A percentile compares a stretch with the other conserved stretches of the same genome.
phyloP scores from a whole-genome alignment of 202 grass and related monocot genomes.

The Setaria italica region DNA sequence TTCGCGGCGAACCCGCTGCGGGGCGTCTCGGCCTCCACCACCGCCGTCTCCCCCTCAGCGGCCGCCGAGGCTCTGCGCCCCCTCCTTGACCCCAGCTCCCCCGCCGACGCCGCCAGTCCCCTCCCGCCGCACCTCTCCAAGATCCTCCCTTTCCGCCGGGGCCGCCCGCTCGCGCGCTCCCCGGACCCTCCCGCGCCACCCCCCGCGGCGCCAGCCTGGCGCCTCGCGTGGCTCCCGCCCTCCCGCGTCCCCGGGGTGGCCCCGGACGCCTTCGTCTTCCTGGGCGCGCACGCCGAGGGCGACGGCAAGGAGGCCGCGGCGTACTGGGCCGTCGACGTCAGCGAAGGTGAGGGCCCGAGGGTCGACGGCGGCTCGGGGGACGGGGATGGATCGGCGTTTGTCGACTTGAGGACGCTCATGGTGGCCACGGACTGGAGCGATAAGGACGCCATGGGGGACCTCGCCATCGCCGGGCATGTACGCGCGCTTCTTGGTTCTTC shows the following conservation, averaged over 20 bases:
- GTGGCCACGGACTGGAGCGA: conserved; percentile 89
- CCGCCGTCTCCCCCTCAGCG: conserved; percentile 44
- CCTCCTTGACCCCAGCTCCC: conserved; percentile 49
- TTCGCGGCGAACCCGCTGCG: conserved; percentile 84
- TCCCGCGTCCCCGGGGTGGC: conserved; percentile 48
- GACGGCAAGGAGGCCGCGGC: conserved; percentile 53
- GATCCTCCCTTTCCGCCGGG: conserved; percentile 76
- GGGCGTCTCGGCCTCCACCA: conserved; percentile 43
- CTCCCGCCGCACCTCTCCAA: conserved; percentile 37
- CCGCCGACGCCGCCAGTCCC: not conserved
- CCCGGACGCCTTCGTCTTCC: conserved; percentile 69
- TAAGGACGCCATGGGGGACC: conserved; percentile 65
- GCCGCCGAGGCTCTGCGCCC: conserved; percentile 57
- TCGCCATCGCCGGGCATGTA: conserved; percentile 89
- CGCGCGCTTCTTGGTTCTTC: not conserved
- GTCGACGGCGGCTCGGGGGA: conserved; percentile 20
- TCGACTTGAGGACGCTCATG: conserved; percentile 93
- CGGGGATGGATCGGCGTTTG: conserved; percentile 66
- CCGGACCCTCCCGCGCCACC: conserved; percentile 11
- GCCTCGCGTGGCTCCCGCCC: conserved; percentile 77
- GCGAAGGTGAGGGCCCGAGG: conserved; percentile 29
- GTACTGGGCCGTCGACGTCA: conserved; percentile 80
- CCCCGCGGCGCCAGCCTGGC: conserved; percentile 52
- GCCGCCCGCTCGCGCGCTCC: conserved; percentile 74
- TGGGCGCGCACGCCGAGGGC: conserved; percentile 58